These are phyloP conservation scores for Suillus paluster DNA, from an alignment of 768 basidiomycete genomes.

Conservation along the genomic window DNA sequence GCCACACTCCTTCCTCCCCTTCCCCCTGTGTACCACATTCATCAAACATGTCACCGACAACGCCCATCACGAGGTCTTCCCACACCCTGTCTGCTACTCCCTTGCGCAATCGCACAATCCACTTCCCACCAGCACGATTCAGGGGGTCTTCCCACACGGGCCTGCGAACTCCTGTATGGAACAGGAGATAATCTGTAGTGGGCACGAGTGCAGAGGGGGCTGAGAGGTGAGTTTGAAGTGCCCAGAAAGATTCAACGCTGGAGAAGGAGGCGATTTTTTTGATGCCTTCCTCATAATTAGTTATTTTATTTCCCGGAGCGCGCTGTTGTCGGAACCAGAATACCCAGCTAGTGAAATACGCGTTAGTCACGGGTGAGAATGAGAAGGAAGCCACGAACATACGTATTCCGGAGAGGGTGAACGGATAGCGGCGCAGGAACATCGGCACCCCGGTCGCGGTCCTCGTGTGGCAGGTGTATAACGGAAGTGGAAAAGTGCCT, in stretches of 20 bases:
- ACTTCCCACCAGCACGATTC: conserved; percentile 88
- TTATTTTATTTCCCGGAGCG: conserved; percentile 85
- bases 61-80: conserved; percentile 87
- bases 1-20: conserved; percentile 48
- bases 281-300: conserved; percentile 94
- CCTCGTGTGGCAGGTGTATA: conserved; percentile 34
- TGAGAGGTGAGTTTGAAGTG: conserved; percentile 88
- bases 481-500: conserved; percentile 77
- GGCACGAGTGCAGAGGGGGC: conserved; percentile 84
- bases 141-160: conserved; percentile 97
- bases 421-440: conserved; percentile 43
- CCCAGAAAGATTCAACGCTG: conserved; percentile 97
- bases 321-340: conserved; percentile 94
- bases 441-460: conserved; percentile 31
- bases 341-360: conserved; percentile 64
- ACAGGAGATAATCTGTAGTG: conserved; percentile 93
- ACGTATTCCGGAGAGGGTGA: conserved; percentile 87
- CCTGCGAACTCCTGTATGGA: conserved; percentile 81
- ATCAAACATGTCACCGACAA: conserved; percentile 91
- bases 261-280: conserved; percentile 90
- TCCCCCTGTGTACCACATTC: conserved; percentile 49
- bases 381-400: conserved; percentile 59
- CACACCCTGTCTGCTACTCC: conserved; percentile 89
- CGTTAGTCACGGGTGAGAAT: conserved; percentile 13
- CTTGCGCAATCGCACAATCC: conserved; percentile 92